Conservation (phyloP, 1,139 yeast genomes). For the Lodderomyces margitis region DNA sequence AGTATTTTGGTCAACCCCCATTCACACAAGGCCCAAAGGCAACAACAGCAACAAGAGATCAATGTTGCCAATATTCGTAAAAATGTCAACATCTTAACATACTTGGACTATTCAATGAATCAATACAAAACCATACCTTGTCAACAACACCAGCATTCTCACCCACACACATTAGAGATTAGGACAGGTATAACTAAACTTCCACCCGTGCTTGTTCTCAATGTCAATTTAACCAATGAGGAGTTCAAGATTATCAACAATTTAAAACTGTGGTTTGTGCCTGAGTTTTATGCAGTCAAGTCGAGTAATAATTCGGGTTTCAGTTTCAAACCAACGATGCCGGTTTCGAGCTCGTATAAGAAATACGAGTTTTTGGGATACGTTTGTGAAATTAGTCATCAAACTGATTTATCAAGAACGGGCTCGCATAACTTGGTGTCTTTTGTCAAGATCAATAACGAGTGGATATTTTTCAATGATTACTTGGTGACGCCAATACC, state of each 20-base stretch:
- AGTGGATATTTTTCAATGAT: conserved; percentile 90
- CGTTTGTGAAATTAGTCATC: conserved; percentile 66
- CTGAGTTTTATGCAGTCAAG: conserved; percentile 50
- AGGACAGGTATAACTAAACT: conserved; percentile 45
- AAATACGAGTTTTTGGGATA: conserved; percentile 64
- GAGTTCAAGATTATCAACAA: conserved; percentile 40
- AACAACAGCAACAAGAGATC: conserved; percentile 8
- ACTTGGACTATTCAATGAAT: conserved; percentile 60
- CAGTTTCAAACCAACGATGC: conserved; percentile 34
- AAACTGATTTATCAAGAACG: conserved; percentile 38
- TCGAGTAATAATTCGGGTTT: conserved; percentile 17
- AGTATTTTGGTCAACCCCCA: conserved; percentile 24
- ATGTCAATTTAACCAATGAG: conserved; percentile 51
- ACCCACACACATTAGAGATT: conserved; percentile 51
- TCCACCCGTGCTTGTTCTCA: conserved; percentile 68
- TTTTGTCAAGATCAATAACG: conserved; percentile 49
- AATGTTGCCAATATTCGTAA: conserved; percentile 15
- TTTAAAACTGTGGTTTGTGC: conserved; percentile 57
- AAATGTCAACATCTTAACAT: conserved; percentile 33
- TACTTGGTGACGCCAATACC: conserved; percentile 80
- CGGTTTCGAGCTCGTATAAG: conserved; percentile 18
- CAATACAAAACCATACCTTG: conserved; percentile 49
- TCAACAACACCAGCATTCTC: conserved; percentile 20
- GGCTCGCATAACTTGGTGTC: conserved; percentile 61
- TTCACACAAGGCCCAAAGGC: conserved; percentile 2